Base-by-base conservation (phyloP, 1,139 yeast genomes). In the Trichomonascaceae sp. region DNA sequence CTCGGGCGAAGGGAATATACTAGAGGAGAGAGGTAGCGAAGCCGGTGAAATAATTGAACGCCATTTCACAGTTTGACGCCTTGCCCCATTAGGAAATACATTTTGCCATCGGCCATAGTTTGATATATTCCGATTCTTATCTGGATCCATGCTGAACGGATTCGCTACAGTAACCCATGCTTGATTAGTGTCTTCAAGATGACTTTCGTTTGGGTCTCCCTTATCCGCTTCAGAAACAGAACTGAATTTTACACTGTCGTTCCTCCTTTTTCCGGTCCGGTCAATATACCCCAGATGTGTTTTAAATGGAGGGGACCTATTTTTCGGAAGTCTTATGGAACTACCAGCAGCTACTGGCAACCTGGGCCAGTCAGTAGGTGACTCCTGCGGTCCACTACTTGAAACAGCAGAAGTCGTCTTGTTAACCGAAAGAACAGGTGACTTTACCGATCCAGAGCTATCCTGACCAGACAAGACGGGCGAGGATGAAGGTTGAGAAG, bases 41-140 rank as follows among this genome's bases (percentile, higher is more conserved):
- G 98, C 98, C 0, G 99, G 99, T 0, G 96, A 83, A 39, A 89
- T 86, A 54, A 95, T 76, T 0, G 98, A 91, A 55, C 88, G 80
- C 99, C 99, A 95, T 66, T 91, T 91, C 47, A 91, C 85, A 12
- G 81, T 75, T 60, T 83, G 79, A 48, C 90, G 74, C 53, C 80
- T 81, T 22, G 83, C 81, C 47, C 80, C 79, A 13, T 78, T 77
- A 0, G 97, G 96, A 63, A 88, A 87, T 0, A 88, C 95, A 68
- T 87, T 89, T 54, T 83, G 84, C 99, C 99, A 95, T 58, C 96
- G 78, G 45, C 87, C 80, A 64, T 81, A 80, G 22, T 64, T 67
- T 12, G 67, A 60, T 18, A 66, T 66, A 47, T 67, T 62, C 47
- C 56, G 55, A 12, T 63, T 54, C 20, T 58, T 57, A 10, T 58